A percentile compares a stretch with the other conserved stretches of the same genome.
phyloP scores from a whole-genome alignment of 306 rosid species.

The Rosa persica region DNA sequence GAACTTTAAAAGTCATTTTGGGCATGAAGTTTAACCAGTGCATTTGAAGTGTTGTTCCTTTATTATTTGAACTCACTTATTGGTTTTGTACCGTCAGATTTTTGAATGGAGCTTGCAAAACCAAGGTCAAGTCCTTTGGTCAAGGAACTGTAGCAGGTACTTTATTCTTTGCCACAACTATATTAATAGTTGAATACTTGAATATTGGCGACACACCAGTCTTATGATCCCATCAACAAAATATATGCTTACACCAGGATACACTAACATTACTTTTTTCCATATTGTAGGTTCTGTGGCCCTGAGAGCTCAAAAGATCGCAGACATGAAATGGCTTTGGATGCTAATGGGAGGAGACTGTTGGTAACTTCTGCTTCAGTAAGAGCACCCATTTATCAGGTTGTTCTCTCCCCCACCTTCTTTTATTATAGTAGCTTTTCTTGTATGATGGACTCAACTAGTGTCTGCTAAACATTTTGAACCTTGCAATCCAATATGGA shows the following conservation, averaged over 20 bases:
- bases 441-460: background rate
- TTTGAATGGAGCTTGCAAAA: constrained; percentile 98
- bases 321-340: constrained; percentile 95
- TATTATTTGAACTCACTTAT: constrained; percentile 11
- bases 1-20: constrained; percentile 21
- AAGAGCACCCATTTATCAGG: constrained; percentile 96
- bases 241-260: background rate
- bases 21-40: constrained; percentile 18
- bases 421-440: background rate
- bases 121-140: constrained; percentile 95
- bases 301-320: constrained; percentile 51
- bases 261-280: background rate
- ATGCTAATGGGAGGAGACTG: constrained; percentile 79
- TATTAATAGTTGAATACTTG: background rate
- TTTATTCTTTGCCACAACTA: constrained; percentile 19
- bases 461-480: constrained; percentile 1
- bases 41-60: background rate
- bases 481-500: background rate
- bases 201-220: background rate
- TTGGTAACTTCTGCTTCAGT: constrained; percentile 72
- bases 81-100: constrained; percentile 50
- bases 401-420: constrained; percentile 23
- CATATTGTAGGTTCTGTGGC: constrained; percentile 57
- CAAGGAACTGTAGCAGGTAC: constrained; percentile 80
- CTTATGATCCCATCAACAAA: background rate